These are phyloP conservation scores for Grigorovia jiainica DNA, from an alignment of 805 yeast species.

Conservation along the genomic window DNA sequence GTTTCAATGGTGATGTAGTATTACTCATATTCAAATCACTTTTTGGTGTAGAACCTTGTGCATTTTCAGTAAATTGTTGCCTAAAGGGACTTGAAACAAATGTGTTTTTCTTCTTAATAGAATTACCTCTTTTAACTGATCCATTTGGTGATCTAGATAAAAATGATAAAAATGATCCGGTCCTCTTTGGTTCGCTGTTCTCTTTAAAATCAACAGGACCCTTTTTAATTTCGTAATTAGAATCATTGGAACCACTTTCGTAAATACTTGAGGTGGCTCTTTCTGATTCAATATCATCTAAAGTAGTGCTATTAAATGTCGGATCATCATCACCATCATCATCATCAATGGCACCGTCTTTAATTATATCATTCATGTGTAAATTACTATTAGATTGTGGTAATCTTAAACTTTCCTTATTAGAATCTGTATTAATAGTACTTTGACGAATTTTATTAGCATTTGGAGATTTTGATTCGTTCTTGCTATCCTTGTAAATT, in stretches of 20 bases:
- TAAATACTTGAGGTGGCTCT: slow-evolving; percentile 39
- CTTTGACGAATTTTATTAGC: not conserved
- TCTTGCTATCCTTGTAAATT: slow-evolving; percentile 12
- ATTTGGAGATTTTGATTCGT: not conserved
- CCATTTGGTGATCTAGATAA: slow-evolving; percentile 18
- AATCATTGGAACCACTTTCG: slow-evolving; percentile 4
- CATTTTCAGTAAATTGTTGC: slow-evolving; percentile 16
- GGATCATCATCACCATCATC: slow-evolving; percentile 1
- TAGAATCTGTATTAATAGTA: not conserved
- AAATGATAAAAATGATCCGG: slow-evolving; percentile 50
- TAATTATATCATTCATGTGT: not conserved
- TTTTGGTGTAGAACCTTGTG: slow-evolving; percentile 12
- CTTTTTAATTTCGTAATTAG: not conserved
- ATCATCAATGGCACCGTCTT: not conserved
- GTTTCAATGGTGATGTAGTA: slow-evolving; percentile 7
- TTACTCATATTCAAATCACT: slow-evolving; percentile 7
- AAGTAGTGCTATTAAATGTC: not conserved
- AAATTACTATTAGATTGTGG: not conserved
- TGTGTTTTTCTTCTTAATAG: slow-evolving; percentile 13
- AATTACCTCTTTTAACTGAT: slow-evolving; percentile 4
- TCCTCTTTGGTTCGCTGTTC: slow-evolving; percentile 38
- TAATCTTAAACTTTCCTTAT: not conserved
- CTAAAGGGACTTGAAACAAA: slow-evolving; percentile 18
- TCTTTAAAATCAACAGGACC: not conserved
- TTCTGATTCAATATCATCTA: slow-evolving; percentile 7